A percentile compares a stretch with the other conserved stretches of the same genome.
Conservation (phyloP, 2,329 filamentous ascomycete genomes). For the Colletotrichum salicis region DNA sequence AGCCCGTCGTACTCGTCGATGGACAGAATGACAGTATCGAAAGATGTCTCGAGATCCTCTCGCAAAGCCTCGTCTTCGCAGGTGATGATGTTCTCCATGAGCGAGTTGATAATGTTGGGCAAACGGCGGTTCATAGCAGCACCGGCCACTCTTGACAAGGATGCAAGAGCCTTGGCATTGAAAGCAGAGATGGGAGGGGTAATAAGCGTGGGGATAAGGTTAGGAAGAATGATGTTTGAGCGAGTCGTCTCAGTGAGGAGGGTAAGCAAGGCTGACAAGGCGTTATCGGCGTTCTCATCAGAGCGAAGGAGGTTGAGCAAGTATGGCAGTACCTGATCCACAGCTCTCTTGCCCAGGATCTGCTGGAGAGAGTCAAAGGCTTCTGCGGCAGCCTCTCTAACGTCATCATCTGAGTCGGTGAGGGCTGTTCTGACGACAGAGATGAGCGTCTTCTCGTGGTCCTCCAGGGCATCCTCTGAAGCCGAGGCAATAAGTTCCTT, state of each 20-base stretch:
- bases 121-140: slow-evolving; percentile 90
- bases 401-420: slow-evolving; percentile 88
- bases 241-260: slow-evolving; percentile 92
- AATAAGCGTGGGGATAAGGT: slow-evolving; percentile 92
- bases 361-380: slow-evolving; percentile 96
- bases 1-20: slow-evolving; percentile 97
- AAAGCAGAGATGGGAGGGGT: slow-evolving; percentile 91
- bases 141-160: slow-evolving; percentile 89
- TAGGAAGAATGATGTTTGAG: slow-evolving; percentile 96
- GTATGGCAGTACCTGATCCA: slow-evolving; percentile 94
- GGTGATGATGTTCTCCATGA: slow-evolving; percentile 91
- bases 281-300: slow-evolving; percentile 89
- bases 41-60: slow-evolving; percentile 79
- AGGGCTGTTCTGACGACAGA: slow-evolving; percentile 93
- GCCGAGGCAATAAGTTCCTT: slow-evolving; percentile 93
- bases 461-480: slow-evolving; percentile 86
- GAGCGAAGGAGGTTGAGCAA: slow-evolving; percentile 89
- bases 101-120: slow-evolving; percentile 88
- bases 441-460: slow-evolving; percentile 94
- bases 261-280: slow-evolving; percentile 90
- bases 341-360: slow-evolving; percentile 90
- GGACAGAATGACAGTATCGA: slow-evolving; percentile 89
- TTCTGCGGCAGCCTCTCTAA: slow-evolving; percentile 94
- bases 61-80: slow-evolving; percentile 79
- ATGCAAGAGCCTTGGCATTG: slow-evolving; percentile 93